Conservation (phyloP, 805 yeast genomes). For the Metschnikowia shivogae region DNA sequence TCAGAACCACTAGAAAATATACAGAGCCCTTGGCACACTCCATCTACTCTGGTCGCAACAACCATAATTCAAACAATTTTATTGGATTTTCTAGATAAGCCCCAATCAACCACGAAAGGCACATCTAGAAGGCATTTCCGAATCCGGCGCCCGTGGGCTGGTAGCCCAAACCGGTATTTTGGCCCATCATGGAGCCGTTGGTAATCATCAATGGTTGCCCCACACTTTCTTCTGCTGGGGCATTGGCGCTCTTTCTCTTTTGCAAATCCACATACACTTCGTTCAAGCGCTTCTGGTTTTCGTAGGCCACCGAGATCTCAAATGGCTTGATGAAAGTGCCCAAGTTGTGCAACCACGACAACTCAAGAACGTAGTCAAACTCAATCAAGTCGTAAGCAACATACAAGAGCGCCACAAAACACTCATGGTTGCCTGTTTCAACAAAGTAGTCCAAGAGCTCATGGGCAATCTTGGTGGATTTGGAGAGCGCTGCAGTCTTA, state of each 20-base stretch:
- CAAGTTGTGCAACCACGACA: constrained; percentile 86
- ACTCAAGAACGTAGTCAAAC: constrained; percentile 80
- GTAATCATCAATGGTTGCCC: constrained; percentile 80
- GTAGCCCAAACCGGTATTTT: constrained; percentile 50
- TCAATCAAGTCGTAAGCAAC: constrained; percentile 76
- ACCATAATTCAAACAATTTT: background rate
- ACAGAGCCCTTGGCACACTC: too few species aligned
- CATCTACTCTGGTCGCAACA: too few species aligned
- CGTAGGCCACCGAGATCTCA: constrained; percentile 77
- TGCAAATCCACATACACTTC: constrained; percentile 68
- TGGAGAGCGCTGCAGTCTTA: constrained; percentile 83
- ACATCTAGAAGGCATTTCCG: constrained; percentile 45
- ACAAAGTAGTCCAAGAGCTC: constrained; percentile 89
- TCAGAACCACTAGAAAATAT: too few species aligned
- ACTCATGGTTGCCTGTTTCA: constrained; percentile 94
- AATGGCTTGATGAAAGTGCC: constrained; percentile 88
- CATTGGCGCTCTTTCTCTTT: constrained; percentile 57
- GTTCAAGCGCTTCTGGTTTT: constrained; percentile 63
- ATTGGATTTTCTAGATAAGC: background rate
- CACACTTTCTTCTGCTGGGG: constrained; percentile 45
- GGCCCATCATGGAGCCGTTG: constrained; percentile 53
- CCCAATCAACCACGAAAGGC: constrained; percentile 16
- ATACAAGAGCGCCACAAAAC: constrained; percentile 85
- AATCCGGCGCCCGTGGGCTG: constrained; percentile 73
- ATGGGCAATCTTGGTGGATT: constrained; percentile 75